Conservation (phyloP, 768 basidiomycete genomes). For the Mycena vitilis region DNA sequence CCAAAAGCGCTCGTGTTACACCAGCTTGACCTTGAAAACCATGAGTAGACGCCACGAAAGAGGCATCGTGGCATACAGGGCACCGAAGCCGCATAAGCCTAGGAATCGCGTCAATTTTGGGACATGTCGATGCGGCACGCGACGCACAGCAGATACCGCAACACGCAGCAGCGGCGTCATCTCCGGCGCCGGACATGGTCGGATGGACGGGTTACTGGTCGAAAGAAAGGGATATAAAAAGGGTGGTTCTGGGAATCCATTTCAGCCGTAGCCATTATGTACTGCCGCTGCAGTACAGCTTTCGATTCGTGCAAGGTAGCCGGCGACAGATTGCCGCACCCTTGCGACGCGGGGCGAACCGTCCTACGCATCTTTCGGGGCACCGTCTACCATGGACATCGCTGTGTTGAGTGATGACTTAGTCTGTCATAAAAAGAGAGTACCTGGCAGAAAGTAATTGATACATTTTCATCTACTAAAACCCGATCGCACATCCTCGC, state of each 20-base stretch:
- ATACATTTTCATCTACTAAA: no score
- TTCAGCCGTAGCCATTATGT: background rate
- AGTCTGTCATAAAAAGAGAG: no score
- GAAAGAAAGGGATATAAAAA: background rate
- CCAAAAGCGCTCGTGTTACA: constrained; percentile 45
- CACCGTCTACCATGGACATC: no score
- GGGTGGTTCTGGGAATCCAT: background rate
- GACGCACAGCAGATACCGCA: constrained; percentile 46
- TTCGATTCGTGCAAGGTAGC: background rate
- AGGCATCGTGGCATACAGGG: constrained; percentile 5
- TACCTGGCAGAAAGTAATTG: no score
- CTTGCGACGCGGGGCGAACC: no score
- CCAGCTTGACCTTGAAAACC: constrained; percentile 37
- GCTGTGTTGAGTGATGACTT: no score
- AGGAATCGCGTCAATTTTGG: constrained; percentile 23
- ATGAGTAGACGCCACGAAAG: background rate
- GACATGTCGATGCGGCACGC: background rate
- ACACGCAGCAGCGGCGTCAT: constrained; percentile 35
- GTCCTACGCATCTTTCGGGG: no score
- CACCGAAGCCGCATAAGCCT: constrained; percentile 29
- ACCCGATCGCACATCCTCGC: background rate
- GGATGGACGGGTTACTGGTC: background rate
- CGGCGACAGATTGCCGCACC: background rate
- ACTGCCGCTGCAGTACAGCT: background rate
- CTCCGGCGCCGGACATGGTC: constrained; percentile 14